A percentile compares a stretch with the other conserved stretches of the same genome.
phyloP scores from a whole-genome alignment of 176 grass and related monocot species.

The Rhynchospora tenuis region DNA sequence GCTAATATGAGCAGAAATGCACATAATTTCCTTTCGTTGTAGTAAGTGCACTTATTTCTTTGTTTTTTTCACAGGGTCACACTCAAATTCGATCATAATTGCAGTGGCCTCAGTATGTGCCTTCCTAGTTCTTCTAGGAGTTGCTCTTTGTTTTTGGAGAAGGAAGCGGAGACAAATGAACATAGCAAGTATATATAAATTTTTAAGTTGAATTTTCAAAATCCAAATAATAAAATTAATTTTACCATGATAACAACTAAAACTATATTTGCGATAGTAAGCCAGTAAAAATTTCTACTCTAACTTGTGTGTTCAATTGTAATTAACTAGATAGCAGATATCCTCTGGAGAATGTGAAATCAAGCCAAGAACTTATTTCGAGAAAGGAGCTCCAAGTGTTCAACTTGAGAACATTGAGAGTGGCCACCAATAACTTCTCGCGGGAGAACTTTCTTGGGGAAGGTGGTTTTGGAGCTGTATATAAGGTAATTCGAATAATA shows the following conservation, averaged over 20 bases:
- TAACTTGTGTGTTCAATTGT: background rate
- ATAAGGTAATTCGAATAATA: background rate
- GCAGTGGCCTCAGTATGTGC: background rate
- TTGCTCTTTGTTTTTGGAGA: slow-evolving; percentile 1
- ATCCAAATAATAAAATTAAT: background rate
- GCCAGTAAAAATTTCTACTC: background rate
- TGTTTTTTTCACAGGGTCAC: background rate
- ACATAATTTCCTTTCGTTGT: no score
- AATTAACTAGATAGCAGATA: background rate
- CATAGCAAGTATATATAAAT: background rate
- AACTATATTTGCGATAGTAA: background rate
- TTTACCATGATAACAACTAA: background rate
- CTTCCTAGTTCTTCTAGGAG: background rate
- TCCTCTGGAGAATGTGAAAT: background rate
- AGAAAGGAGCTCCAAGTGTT: background rate
- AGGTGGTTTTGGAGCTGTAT: slow-evolving; percentile 5
- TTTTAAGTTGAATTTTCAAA: background rate
- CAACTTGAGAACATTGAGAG: background rate
- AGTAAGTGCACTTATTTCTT: no score
- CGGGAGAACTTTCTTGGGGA: background rate
- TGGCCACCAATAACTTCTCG: background rate
- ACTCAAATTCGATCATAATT: background rate
- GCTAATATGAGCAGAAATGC: no score
- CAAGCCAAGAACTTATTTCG: background rate
- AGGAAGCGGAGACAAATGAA: background rate